Evolutionary conservation across 352 stramenopile genomes (phyloP).

Genomic region (Pythium rishiriense): DNA sequence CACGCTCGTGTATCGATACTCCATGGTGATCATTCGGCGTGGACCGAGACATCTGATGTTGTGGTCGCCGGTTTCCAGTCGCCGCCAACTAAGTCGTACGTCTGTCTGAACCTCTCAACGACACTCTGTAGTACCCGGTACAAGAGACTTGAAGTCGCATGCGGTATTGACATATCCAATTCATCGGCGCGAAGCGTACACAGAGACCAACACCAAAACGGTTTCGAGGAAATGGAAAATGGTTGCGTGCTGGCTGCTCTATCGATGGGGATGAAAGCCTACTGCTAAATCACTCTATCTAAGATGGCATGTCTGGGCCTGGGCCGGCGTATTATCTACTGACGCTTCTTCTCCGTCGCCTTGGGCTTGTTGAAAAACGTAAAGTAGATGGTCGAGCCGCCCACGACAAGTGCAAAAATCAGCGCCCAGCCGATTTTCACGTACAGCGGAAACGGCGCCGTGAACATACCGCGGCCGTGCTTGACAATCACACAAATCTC

Average conservation of each 20-base stretch:
- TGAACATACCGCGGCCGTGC: constrained; percentile 87
- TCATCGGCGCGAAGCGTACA: too few species aligned
- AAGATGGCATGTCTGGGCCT: constrained; percentile 5
- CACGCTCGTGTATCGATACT: too few species aligned
- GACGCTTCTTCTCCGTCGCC: constrained; percentile 11
- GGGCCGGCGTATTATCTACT: not conserved
- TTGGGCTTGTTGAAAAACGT: constrained; percentile 58
- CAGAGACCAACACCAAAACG: too few species aligned
- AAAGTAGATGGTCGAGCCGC: constrained; percentile 87
- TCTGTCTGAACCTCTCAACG: too few species aligned
- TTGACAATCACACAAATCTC: constrained; percentile 85
- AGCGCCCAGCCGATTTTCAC: constrained; percentile 83
- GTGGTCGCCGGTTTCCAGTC: too few species aligned
- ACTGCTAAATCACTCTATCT: constrained; percentile 27
- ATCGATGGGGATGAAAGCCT: constrained; percentile 23
- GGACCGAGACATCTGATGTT: too few species aligned
- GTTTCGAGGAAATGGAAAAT: not conserved
- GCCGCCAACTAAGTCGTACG: too few species aligned
- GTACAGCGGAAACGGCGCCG: constrained; percentile 75
- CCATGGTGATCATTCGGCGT: too few species aligned
- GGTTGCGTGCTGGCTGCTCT: constrained; percentile 20
- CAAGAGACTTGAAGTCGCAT: too few species aligned
- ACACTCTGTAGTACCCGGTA: too few species aligned
- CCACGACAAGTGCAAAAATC: constrained; percentile 71
- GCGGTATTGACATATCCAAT: too few species aligned